Conservation (phyloP, 495 filamentous ascomycete species). For the Cryomyces minteri region DNA sequence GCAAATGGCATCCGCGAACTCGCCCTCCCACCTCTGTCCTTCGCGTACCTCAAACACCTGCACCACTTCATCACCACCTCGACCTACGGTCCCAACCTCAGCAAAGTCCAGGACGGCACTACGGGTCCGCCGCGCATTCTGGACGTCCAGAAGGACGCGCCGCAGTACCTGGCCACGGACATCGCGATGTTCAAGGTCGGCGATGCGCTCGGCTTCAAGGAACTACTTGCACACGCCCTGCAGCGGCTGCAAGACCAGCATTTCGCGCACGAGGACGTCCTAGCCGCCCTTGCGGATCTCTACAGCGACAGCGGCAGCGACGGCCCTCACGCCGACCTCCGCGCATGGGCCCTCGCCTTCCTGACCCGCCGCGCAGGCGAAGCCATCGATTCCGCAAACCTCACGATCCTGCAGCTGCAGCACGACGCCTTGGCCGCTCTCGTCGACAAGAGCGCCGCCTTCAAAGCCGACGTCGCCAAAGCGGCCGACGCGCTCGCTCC, state of each 20-base stretch:
- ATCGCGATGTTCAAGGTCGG: neutral
- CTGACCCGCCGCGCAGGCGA: neutral
- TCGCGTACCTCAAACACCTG: no score
- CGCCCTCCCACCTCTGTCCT: no score
- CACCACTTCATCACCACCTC: no score
- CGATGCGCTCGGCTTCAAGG: slow-evolving; percentile 5
- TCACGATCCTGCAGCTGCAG: no score
- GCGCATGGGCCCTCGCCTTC: neutral
- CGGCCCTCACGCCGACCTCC: neutral
- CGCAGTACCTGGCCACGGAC: neutral
- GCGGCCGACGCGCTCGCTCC: no score
- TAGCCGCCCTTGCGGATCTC: slow-evolving; percentile 4
- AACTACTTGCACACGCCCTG: slow-evolving; percentile 4
- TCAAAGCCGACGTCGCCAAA: no score
- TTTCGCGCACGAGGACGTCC: slow-evolving; percentile 1
- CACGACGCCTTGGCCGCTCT: no score
- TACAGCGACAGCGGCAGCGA: slow-evolving; percentile 1
- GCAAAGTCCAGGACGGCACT: neutral
- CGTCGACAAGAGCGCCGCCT: no score
- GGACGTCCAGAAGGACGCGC: neutral
- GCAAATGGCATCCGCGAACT: no score
- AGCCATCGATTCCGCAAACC: no score
- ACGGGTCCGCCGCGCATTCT: neutral
- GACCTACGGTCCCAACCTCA: neutral
- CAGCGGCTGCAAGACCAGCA: slow-evolving; percentile 1